Conservation (phyloP, 106 monocot genomes). For the Gastrodia elata region DNA sequence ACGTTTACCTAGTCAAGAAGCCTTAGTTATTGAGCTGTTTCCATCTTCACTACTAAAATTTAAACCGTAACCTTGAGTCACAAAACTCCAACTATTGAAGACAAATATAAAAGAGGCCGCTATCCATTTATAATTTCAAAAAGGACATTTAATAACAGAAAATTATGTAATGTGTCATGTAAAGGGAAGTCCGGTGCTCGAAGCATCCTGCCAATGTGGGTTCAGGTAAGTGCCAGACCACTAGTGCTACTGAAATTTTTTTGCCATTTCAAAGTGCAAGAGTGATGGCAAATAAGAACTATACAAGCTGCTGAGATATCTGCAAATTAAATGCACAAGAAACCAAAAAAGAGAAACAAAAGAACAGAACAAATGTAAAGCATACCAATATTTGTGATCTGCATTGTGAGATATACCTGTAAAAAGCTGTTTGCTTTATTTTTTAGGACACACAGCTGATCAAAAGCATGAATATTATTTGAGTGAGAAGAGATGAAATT, state of each 20-base stretch:
- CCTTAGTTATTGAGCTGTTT: background rate
- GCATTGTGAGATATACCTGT: constrained; percentile 44
- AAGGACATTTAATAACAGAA: background rate
- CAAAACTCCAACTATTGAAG: background rate
- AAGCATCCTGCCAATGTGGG: too few species aligned
- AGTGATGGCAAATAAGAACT: background rate
- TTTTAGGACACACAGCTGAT: constrained; percentile 60
- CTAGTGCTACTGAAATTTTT: too few species aligned
- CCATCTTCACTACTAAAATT: background rate
- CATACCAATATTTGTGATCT: background rate
- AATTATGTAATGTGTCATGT: too few species aligned
- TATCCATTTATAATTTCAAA: background rate
- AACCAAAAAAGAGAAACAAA: background rate
- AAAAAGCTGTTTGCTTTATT: constrained; percentile 52
- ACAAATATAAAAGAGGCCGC: background rate
- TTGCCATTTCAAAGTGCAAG: background rate
- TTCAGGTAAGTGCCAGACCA: too few species aligned
- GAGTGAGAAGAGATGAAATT: constrained; percentile 93
- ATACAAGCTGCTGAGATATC: background rate
- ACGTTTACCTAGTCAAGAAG: background rate
- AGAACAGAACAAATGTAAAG: background rate
- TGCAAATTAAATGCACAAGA: background rate
- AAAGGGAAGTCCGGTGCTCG: too few species aligned
- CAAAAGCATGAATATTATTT: constrained; percentile 76
- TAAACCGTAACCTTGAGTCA: background rate